phyloP scores from a whole-genome alignment of 495 filamentous ascomycete genomes.

The Aspergillus cristatus region DNA sequence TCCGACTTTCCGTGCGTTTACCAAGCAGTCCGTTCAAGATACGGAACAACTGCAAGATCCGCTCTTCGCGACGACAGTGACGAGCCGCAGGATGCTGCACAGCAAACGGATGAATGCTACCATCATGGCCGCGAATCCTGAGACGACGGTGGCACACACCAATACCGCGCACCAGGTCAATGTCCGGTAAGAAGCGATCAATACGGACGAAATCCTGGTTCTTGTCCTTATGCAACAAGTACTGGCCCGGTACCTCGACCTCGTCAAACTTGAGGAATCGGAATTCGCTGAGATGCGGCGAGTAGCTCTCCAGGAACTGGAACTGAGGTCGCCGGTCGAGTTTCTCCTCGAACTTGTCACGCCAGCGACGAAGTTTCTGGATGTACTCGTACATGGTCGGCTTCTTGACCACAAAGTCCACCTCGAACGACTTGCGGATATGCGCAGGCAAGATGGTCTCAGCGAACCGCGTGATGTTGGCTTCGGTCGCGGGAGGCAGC shows the following conservation, averaged over 20 bases:
- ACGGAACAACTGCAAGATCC: constrained; percentile 93
- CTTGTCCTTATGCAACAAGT: constrained; percentile 93
- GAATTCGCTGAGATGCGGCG: constrained; percentile 89
- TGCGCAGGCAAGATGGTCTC: constrained; percentile 91
- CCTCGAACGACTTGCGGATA: constrained; percentile 89
- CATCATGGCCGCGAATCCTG: constrained; percentile 96
- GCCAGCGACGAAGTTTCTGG: constrained; percentile 90
- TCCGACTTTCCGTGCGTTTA: constrained; percentile 87
- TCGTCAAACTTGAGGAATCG: constrained; percentile 96
- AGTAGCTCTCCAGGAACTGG: constrained; percentile 68
- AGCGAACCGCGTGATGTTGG: constrained; percentile 91
- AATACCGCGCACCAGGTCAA: constrained; percentile 82
- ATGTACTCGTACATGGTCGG: constrained; percentile 98
- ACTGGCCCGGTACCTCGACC: constrained; percentile 95
- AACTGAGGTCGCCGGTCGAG: constrained; percentile 73
- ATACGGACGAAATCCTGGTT: constrained; percentile 97
- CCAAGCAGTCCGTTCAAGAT: constrained; percentile 87
- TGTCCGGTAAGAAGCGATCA: constrained; percentile 88
- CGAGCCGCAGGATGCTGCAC: constrained; percentile 91
- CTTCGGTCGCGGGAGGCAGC: constrained; percentile 79
- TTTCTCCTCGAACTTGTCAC: constrained; percentile 96
- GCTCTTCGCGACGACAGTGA: constrained; percentile 86
- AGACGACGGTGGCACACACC: constrained; percentile 84
- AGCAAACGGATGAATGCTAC: constrained; percentile 87
- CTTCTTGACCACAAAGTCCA: constrained; percentile 86